A percentile compares a stretch with the other conserved stretches of the same genome.
phyloP scores from a whole-genome alignment of 495 filamentous ascomycete genomes.

The Aspergillus steynii region DNA sequence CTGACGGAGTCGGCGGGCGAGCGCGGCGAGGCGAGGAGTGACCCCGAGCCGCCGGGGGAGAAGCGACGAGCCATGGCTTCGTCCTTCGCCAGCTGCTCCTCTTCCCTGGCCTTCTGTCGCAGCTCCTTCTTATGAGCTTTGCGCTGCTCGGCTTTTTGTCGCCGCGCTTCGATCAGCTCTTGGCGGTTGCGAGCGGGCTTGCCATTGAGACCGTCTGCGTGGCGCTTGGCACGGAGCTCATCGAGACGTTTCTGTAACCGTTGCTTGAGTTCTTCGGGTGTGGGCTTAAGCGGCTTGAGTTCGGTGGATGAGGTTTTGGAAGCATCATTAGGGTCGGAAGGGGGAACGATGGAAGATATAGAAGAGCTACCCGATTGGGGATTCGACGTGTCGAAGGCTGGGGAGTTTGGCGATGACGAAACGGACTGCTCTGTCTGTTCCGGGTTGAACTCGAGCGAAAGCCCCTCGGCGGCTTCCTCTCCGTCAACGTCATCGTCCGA shows the following conservation, averaged over 20 bases:
- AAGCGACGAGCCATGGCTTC: slow-evolving; percentile 63
- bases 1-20: slow-evolving; percentile 45
- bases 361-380: slow-evolving; percentile 67
- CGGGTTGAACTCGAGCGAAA: slow-evolving; percentile 40
- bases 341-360: slow-evolving; percentile 66
- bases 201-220: slow-evolving; percentile 78
- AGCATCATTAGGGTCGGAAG: slow-evolving; percentile 41
- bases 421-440: slow-evolving; percentile 47
- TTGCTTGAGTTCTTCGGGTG: slow-evolving; percentile 67
- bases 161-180: slow-evolving; percentile 84
- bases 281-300: slow-evolving; percentile 48
- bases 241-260: slow-evolving; percentile 80
- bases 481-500: slow-evolving; percentile 31
- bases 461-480: slow-evolving; percentile 40
- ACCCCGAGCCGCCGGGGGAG: slow-evolving; percentile 52
- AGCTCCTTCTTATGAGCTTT: slow-evolving; percentile 85
- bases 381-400: slow-evolving; percentile 61
- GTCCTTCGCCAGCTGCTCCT: slow-evolving; percentile 68
- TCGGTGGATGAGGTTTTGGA: slow-evolving; percentile 32
- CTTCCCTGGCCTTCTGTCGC: slow-evolving; percentile 69
- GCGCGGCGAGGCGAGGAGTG: slow-evolving; percentile 56
- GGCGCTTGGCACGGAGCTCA: slow-evolving; percentile 74
- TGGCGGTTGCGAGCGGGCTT: slow-evolving; percentile 77
- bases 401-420: slow-evolving; percentile 60
- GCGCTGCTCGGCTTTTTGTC: slow-evolving; percentile 81